A percentile compares a stretch with the other conserved stretches of the same genome.
Evolutionary conservation across 2,329 filamentous ascomycete species (phyloP).

Genomic region (Claviceps spartinae): DNA sequence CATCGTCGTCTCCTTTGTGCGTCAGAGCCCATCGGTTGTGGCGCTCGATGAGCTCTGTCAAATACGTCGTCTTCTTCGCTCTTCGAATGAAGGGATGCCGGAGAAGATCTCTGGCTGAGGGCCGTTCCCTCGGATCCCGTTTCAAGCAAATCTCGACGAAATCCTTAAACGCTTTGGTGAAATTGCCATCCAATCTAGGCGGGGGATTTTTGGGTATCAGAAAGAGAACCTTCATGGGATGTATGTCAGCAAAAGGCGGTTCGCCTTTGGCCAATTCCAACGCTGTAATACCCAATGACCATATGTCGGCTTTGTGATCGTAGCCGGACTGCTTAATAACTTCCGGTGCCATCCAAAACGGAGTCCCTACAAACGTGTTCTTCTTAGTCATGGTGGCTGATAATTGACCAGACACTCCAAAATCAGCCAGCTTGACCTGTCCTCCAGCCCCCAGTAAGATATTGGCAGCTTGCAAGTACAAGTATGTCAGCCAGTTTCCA

Average conservation of each 20-base stretch:
- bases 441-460: conserved; percentile 79
- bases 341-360: conserved; percentile 99
- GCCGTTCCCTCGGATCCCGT: conserved; percentile 78
- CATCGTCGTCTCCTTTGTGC: conserved; percentile 59
- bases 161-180: conserved; percentile 71
- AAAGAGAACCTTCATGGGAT: conserved; percentile 97
- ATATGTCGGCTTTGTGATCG: conserved; percentile 95
- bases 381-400: conserved; percentile 99
- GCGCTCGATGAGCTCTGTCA: conserved; percentile 90
- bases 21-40: conserved; percentile 76
- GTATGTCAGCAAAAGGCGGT: conserved; percentile 89
- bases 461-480: conserved; percentile 58
- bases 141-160: conserved; percentile 75
- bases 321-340: conserved; percentile 98
- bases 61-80: conserved; percentile 90
- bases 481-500: neutral
- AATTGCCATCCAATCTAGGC: conserved; percentile 67
- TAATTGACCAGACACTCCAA: conserved; percentile 90
- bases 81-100: conserved; percentile 82
- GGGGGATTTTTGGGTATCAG: conserved; percentile 91
- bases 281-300: conserved; percentile 90
- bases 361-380: conserved; percentile 95
- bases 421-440: conserved; percentile 94
- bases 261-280: conserved; percentile 85
- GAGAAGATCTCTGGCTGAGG: conserved; percentile 73